These are phyloP conservation scores for Podosphaera fusca DNA, from an alignment of 2,329 filamentous ascomycete species.

Conservation along the genomic window DNA sequence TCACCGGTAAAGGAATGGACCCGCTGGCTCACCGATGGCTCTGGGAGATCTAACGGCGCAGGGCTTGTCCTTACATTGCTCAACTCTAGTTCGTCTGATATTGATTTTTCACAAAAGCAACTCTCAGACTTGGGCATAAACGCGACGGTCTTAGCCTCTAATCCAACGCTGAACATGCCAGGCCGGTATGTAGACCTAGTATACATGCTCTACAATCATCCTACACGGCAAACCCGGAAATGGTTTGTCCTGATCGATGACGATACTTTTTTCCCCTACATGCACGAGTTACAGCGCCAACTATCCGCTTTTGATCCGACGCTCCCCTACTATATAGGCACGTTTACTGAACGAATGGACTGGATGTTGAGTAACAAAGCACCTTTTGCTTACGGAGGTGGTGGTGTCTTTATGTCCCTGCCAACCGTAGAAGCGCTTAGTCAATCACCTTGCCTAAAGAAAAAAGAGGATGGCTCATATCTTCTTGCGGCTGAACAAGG, in stretches of 20 bases:
- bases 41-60: slow-evolving; percentile 30
- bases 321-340: slow-evolving; percentile 14
- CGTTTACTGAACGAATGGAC: slow-evolving; percentile 15
- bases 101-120: slow-evolving; percentile 24
- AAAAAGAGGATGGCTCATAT: slow-evolving; percentile 8
- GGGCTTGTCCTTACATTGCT: slow-evolving; percentile 31
- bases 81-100: slow-evolving; percentile 26
- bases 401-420: slow-evolving; percentile 13
- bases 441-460: slow-evolving; percentile 10
- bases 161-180: slow-evolving; percentile 31
- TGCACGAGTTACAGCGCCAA: slow-evolving; percentile 11
- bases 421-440: slow-evolving; percentile 9
- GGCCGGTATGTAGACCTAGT: slow-evolving; percentile 33
- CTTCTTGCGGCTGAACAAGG: slow-evolving; percentile 12
- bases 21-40: slow-evolving; percentile 34
- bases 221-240: slow-evolving; percentile 8
- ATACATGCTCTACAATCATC: slow-evolving; percentile 29
- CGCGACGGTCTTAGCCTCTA: slow-evolving; percentile 31
- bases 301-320: slow-evolving; percentile 15
- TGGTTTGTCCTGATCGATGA: slow-evolving; percentile 16
- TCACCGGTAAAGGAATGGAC: slow-evolving; percentile 33
- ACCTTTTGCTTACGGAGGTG: slow-evolving; percentile 15
- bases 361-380: slow-evolving; percentile 11
- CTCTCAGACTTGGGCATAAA: slow-evolving; percentile 28
- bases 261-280: slow-evolving; percentile 16